phyloP scores from a whole-genome alignment of 306 rosid species.

The Pterocarpus macrocarpus region DNA sequence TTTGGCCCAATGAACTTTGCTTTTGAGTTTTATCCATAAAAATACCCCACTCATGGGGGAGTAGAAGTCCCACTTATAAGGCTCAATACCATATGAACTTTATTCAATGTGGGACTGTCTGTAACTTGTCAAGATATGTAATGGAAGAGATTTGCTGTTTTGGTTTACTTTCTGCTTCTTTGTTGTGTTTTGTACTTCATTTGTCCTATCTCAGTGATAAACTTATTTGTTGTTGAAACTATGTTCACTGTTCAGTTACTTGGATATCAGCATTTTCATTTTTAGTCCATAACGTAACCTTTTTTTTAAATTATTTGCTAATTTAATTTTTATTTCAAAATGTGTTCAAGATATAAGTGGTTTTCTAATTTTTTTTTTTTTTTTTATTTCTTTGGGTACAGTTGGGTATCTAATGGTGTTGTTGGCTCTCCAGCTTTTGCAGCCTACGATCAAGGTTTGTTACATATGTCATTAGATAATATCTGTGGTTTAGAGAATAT shows the following conservation, averaged over 20 bases:
- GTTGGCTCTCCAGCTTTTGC: slow-evolving; percentile 99
- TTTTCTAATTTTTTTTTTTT: slow-evolving; percentile 9
- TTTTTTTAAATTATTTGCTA: background rate
- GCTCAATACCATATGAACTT: slow-evolving; percentile 13
- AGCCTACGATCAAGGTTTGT: slow-evolving; percentile 93
- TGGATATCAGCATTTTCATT: background rate
- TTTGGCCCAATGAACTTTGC: background rate
- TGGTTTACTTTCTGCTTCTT: background rate
- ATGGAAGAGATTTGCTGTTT: background rate
- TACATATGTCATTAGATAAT: slow-evolving; percentile 33
- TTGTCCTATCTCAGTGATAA: background rate
- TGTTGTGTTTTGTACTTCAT: background rate
- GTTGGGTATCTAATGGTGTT: slow-evolving; percentile 98
- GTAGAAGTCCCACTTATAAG: background rate
- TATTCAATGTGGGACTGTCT: background rate
- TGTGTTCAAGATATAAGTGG: slow-evolving; percentile 14
- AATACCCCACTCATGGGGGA: background rate
- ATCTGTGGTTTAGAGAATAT: slow-evolving; percentile 10
- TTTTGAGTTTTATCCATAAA: background rate
- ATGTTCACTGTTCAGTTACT: slow-evolving; percentile 19
- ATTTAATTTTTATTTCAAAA: background rate
- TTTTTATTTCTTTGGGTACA: slow-evolving; percentile 51
- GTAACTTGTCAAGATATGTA: background rate
- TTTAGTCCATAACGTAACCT: background rate
- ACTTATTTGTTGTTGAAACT: background rate